These are phyloP conservation scores for Trichoderma sp. DNA, from an alignment of 2,329 filamentous ascomycete genomes.

Conservation along the genomic window DNA sequence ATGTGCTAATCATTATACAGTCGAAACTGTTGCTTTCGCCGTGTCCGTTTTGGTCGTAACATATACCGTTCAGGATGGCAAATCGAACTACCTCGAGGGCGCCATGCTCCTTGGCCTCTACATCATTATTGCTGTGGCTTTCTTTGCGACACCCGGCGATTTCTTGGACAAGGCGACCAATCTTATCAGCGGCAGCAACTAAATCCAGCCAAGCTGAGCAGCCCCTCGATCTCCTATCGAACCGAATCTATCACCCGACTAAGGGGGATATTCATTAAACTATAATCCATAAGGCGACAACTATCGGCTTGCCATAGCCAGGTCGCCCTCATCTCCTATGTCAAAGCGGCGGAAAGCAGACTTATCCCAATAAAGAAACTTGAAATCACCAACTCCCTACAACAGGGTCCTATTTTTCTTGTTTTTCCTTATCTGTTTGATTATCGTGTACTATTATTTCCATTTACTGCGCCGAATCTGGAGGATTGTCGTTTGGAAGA, in stretches of 20 bases:
- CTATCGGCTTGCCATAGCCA: neutral
- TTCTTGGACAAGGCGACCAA: slow-evolving; percentile 45
- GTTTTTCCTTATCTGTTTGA: neutral
- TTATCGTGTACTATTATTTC: slow-evolving; percentile 14
- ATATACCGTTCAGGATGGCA: slow-evolving; percentile 77
- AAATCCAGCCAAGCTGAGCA: neutral
- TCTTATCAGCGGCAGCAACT: slow-evolving; percentile 3
- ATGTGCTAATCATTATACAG: slow-evolving; percentile 37
- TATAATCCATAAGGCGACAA: neutral
- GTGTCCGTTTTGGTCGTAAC: slow-evolving; percentile 74
- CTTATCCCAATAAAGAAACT: neutral
- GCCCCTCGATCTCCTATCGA: neutral
- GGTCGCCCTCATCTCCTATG: neutral
- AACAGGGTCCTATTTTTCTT: neutral
- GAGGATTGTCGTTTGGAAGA: neutral
- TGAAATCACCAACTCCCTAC: neutral
- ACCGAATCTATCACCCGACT: neutral
- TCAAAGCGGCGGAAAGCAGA: neutral
- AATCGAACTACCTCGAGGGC: slow-evolving; percentile 81
- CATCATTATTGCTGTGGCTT: slow-evolving; percentile 61
- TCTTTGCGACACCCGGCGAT: slow-evolving; percentile 56
- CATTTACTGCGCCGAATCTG: neutral
- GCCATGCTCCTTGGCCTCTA: slow-evolving; percentile 64
- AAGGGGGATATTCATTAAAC: neutral
- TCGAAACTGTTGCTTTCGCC: slow-evolving; percentile 77